Percentiles rank a stretch among this genome's conserved stretches.
Evolutionary conservation across 1,284 basidiomycete genomes (phyloP).

Genomic region (Wolfiporia cocos): DNA sequence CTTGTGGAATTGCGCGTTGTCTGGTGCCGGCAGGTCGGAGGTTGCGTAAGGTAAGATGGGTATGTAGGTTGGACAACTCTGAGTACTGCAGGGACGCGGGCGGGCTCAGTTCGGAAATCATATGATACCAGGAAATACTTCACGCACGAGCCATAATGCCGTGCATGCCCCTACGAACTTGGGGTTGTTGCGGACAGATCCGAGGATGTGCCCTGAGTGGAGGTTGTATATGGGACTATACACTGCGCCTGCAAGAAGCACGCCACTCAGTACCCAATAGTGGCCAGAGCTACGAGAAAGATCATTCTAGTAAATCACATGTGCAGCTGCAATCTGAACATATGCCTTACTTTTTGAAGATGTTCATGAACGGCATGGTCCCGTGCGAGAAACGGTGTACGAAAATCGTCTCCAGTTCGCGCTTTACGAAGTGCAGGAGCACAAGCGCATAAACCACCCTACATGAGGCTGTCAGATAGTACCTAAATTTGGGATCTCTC

Average conservation of each 20-base stretch:
- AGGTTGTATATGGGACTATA: conserved; percentile 71
- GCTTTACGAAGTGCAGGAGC: conserved; percentile 87
- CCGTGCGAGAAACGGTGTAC: conserved; percentile 93
- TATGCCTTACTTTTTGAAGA: conserved; percentile 81
- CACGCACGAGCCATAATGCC: conserved; percentile 71
- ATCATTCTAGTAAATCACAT: conserved; percentile 8
- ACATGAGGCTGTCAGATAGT: neutral
- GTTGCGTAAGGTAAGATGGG: conserved; percentile 78
- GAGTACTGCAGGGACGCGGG: conserved; percentile 51
- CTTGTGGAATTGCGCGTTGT: conserved; percentile 79
- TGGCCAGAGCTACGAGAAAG: conserved; percentile 64
- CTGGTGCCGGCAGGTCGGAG: conserved; percentile 82
- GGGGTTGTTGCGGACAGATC: conserved; percentile 64
- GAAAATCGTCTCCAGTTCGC: conserved; percentile 91
- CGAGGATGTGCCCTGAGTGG: conserved; percentile 54
- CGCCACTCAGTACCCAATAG: conserved; percentile 82
- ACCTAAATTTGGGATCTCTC: neutral
- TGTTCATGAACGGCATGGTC: conserved; percentile 86
- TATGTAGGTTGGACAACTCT: conserved; percentile 83
- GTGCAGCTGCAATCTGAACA: conserved; percentile 4
- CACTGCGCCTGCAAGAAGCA: conserved; percentile 73
- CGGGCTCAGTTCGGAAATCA: neutral
- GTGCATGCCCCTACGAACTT: conserved; percentile 65
- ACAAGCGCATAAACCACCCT: conserved; percentile 80
- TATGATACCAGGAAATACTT: conserved; percentile 4